Base-by-base conservation (phyloP, 2,329 filamentous ascomycete genomes). In the Penicillium sp. region DNA sequence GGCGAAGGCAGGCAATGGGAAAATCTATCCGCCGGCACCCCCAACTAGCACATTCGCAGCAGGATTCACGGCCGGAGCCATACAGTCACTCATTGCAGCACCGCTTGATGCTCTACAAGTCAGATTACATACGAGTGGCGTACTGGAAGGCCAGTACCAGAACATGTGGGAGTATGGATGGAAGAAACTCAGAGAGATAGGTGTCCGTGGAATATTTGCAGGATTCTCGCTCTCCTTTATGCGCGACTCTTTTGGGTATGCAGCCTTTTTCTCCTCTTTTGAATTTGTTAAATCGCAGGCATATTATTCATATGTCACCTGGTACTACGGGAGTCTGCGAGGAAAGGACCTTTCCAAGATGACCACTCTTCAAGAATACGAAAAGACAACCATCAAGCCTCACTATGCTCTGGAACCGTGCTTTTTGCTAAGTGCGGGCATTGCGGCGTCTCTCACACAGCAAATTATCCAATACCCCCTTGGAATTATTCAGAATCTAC, bases 161-260 rank as follows among this genome's bases (percentile, higher is more conserved):
- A 84, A 75, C 62, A 84, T 86, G 79, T 87, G 83, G 84, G 79
- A 84, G 58, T 87, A 86, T 64, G 80, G 79, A 2, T 72, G 71
- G 24, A 74, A 79, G 57, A 87, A 86, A 64, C 73, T 84, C 3
- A 74, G 72, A 11, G 80, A 83, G 38, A 86, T 87, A 56, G 84
- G 84, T 4, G 60, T 78, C 3, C 80, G 82, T 9, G 84, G 84
- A 21, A 77, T 87, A 20, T 86, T 86, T 63, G 83, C 83, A 3
- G 84, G 84, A n/a, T 86, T 79, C 77, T 74, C 78, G 3, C 68
- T 87, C 3, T 82, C 80, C 0, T 77, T 87, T 43, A 38, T 84
- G 28, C 84, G 84, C 59, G 84, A 87, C 64, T 77, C 81, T 1
- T 74, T 85, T 35, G 84, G 84, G 9, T 82, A 80, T 48, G 84